Evolutionary conservation across 345 rosid species (phyloP).

Genomic region (Dovyalis caffra): DNA sequence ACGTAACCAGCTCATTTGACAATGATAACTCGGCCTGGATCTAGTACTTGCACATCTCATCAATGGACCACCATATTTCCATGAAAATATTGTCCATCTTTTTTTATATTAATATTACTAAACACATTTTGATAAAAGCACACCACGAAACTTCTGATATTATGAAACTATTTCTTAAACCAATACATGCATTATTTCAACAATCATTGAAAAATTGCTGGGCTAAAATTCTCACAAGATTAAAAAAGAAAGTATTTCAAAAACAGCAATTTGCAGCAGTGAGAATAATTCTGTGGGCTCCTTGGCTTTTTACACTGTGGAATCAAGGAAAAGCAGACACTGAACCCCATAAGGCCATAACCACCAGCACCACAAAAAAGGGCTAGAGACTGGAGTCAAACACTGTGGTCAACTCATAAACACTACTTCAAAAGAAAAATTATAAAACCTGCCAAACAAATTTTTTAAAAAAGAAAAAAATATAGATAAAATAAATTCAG

Average conservation of each 20-base stretch:
- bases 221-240: not conserved
- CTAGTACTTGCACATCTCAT: not conserved
- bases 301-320: not conserved
- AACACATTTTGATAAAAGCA: not conserved
- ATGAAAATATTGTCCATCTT: no score
- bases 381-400: not conserved
- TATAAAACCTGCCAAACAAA: no score
- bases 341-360: not conserved
- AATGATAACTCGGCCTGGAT: constrained; percentile 4
- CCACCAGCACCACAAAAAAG: not conserved
- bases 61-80: not conserved
- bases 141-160: not conserved
- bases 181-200: not conserved
- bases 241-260: not conserved
- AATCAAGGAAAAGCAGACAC: not conserved
- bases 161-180: not conserved
- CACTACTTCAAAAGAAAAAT: no score
- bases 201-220: not conserved
- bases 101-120: not conserved
- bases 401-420: not conserved
- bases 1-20: constrained; percentile 10
- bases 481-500: no score
- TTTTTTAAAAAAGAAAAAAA: no score
- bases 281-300: not conserved
- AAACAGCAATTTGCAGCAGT: not conserved